These are phyloP conservation scores for Plectosphaerella sp. DNA, from an alignment of 2,329 filamentous ascomycete genomes.

Conservation along the genomic window DNA sequence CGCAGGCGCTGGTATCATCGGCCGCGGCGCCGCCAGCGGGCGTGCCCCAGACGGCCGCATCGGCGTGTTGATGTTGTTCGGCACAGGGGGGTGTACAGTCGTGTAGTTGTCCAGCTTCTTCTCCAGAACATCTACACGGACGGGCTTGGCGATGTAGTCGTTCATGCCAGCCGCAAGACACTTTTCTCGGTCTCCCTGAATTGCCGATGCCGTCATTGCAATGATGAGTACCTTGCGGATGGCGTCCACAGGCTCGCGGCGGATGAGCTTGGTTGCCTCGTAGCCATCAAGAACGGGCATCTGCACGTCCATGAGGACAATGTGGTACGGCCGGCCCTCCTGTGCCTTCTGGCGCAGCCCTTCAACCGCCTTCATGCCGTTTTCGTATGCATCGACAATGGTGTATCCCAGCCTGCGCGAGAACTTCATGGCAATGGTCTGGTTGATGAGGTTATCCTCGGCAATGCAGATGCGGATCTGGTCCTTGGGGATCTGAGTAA, in stretches of 20 bases:
- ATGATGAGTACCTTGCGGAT: constrained; percentile 87
- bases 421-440: constrained; percentile 89
- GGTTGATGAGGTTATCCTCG: constrained; percentile 92
- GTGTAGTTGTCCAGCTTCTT: constrained; percentile 67
- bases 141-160: constrained; percentile 92
- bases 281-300: constrained; percentile 95
- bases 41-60: neutral
- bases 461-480: constrained; percentile 87
- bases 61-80: constrained; percentile 3
- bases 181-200: constrained; percentile 91
- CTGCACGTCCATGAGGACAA: constrained; percentile 93
- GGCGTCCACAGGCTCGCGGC: constrained; percentile 68
- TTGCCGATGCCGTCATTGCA: constrained; percentile 94
- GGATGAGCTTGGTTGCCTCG: constrained; percentile 79
- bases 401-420: constrained; percentile 80
- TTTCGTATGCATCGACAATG: constrained; percentile 79
- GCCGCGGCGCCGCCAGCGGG: neutral
- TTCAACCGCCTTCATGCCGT: constrained; percentile 83
- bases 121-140: constrained; percentile 82
- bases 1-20: neutral
- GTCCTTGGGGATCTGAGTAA: constrained; percentile 70
- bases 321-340: constrained; percentile 75
- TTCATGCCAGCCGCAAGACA: constrained; percentile 97
- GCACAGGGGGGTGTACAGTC: constrained; percentile 21
- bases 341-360: constrained; percentile 70